A percentile compares a stretch with the other conserved stretches of the same genome.
Conservation (phyloP, 75 land plant species). For the Gnetum montanum region DNA sequence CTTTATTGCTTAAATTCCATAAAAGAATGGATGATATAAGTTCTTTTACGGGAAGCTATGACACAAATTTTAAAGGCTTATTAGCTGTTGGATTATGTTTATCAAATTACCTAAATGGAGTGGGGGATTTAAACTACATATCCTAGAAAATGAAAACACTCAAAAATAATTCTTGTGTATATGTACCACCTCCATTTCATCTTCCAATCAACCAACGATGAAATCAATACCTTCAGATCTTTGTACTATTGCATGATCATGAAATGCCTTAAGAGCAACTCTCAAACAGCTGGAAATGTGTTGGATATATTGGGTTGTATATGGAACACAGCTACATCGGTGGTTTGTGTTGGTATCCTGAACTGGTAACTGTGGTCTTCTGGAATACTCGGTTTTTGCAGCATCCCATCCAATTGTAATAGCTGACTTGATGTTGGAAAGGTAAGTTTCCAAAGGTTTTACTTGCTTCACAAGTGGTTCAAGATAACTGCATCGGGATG, state of each 20-base stretch:
- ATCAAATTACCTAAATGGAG: too few relatives aligned
- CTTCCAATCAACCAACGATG: too few relatives aligned
- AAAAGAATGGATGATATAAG: too few relatives aligned
- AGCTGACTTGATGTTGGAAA: constrained; percentile 10
- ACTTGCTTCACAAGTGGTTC: constrained; percentile 5
- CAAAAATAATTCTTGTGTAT: too few relatives aligned
- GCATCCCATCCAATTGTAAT: constrained; percentile 18
- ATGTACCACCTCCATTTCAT: too few relatives aligned
- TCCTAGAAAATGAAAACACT: too few relatives aligned
- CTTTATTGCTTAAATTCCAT: background rate
- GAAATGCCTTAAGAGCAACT: too few relatives aligned
- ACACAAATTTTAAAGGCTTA: too few relatives aligned
- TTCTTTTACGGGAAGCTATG: background rate
- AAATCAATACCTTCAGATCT: too few relatives aligned
- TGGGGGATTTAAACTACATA: too few relatives aligned
- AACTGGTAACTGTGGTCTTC: constrained; percentile 41
- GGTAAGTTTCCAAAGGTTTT: constrained; percentile 5
- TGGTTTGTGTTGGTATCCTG: constrained; percentile 28
- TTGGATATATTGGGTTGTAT: constrained; percentile 59
- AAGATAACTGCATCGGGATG: constrained; percentile 17
- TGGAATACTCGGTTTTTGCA: constrained; percentile 58
- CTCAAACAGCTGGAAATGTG: constrained; percentile 54
- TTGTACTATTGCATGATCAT: too few relatives aligned
- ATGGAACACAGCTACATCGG: constrained; percentile 34
- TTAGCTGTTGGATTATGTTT: too few relatives aligned